Conservation (phyloP, 352 stramenopile species). For the Phytophthora brassicae region DNA sequence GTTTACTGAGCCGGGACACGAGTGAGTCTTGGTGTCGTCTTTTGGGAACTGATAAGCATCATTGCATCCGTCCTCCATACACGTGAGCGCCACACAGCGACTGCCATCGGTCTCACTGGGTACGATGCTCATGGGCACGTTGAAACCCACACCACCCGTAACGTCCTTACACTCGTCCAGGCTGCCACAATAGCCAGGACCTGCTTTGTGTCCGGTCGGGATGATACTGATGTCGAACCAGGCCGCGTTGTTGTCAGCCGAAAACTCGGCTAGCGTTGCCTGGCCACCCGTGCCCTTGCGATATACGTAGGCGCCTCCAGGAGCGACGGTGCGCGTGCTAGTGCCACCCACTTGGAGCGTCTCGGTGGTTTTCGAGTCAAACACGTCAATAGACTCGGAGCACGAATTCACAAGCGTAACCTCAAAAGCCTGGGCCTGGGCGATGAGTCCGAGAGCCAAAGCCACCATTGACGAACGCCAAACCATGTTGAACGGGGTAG, state of each 20-base stretch:
- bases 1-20: slow-evolving; percentile 45
- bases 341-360: slow-evolving; percentile 32
- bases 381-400: slow-evolving; percentile 44
- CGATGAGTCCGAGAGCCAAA: slow-evolving; percentile 25
- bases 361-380: slow-evolving; percentile 43
- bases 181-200: slow-evolving; percentile 50
- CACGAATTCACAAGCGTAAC: slow-evolving; percentile 60
- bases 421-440: slow-evolving; percentile 35
- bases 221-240: slow-evolving; percentile 86
- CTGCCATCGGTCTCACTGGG: slow-evolving; percentile 35
- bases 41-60: slow-evolving; percentile 74
- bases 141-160: slow-evolving; percentile 67
- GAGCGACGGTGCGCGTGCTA: slow-evolving; percentile 37
- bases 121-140: slow-evolving; percentile 70
- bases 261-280: slow-evolving; percentile 72
- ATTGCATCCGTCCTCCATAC: slow-evolving; percentile 50
- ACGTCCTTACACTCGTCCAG: slow-evolving; percentile 51
- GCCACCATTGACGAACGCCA: slow-evolving; percentile 27
- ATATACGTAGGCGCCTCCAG: slow-evolving; percentile 45
- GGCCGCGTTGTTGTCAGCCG: slow-evolving; percentile 42
- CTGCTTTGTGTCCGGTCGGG: slow-evolving; percentile 44
- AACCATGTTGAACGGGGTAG: slow-evolving; percentile 28
- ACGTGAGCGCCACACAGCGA: slow-evolving; percentile 54
- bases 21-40: slow-evolving; percentile 73
- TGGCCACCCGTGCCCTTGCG: slow-evolving; percentile 49